Evolutionary conservation across 2,329 filamentous ascomycete species (phyloP).

Genomic region (Thermomyces lanuginosus): DNA sequence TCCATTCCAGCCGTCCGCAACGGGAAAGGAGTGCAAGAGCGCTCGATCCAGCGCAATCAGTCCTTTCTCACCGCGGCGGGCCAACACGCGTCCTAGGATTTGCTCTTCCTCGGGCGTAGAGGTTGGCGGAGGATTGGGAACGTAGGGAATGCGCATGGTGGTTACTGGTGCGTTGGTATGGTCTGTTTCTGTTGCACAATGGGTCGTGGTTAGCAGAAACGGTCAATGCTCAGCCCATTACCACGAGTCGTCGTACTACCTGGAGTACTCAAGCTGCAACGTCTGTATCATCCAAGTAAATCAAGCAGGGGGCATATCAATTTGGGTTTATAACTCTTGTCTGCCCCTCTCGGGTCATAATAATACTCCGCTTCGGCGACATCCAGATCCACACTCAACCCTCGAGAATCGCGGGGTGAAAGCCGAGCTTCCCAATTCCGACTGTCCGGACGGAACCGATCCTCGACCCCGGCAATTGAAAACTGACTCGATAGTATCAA

Average conservation of each 20-base stretch:
- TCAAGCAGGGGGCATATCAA: too few species aligned
- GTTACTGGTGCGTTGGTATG: too few species aligned
- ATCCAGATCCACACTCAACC: too few species aligned
- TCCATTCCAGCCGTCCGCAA: constrained; percentile 54
- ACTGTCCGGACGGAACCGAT: not conserved
- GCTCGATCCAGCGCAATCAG: constrained; percentile 61
- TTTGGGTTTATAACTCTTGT: too few species aligned
- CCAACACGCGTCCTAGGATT: constrained; percentile 47
- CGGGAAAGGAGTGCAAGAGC: constrained; percentile 54
- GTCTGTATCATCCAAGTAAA: too few species aligned
- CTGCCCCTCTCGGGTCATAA: too few species aligned
- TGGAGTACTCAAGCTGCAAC: too few species aligned
- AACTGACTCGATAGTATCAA: constrained; percentile 1
- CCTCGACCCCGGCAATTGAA: too few species aligned
- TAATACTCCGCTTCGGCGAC: constrained; percentile 31
- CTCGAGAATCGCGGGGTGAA: not conserved
- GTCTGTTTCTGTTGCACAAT: too few species aligned
- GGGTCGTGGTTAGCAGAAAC: too few species aligned
- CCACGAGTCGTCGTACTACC: too few species aligned
- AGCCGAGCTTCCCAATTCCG: not conserved
- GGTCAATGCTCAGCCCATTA: too few species aligned
- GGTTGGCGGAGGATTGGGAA: constrained; percentile 11
- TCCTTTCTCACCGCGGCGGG: constrained; percentile 50
- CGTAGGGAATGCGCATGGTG: constrained; percentile 22
- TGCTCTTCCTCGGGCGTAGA: constrained; percentile 13